phyloP scores from a whole-genome alignment of 768 basidiomycete species.

The Chalciporus piperatus region DNA sequence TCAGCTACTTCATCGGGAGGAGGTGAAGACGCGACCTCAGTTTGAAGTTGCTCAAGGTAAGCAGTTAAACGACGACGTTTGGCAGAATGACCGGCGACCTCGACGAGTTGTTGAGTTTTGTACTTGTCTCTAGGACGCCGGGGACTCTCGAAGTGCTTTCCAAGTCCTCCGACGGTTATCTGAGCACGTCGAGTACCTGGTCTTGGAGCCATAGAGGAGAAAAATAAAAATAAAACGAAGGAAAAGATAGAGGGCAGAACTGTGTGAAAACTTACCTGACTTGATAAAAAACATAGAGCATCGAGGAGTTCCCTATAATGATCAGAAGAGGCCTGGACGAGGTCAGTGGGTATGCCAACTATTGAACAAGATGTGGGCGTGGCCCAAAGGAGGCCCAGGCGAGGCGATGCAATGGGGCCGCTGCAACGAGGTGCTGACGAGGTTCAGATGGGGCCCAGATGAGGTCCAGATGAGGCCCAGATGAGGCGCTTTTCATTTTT shows the following conservation, averaged over 20 bases:
- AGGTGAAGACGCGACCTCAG: background rate
- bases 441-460: background rate
- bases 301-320: too few relatives aligned
- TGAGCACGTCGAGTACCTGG: background rate
- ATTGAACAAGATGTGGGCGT: too few relatives aligned
- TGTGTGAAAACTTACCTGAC: too few relatives aligned
- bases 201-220: background rate
- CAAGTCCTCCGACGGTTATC: constrained; percentile 16
- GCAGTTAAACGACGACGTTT: background rate
- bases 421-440: too few relatives aligned
- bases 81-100: background rate
- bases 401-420: too few relatives aligned
- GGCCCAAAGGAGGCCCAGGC: too few relatives aligned
- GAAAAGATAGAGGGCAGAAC: too few relatives aligned
- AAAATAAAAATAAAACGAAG: background rate
- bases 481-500: background rate
- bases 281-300: too few relatives aligned
- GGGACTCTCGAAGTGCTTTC: constrained; percentile 2
- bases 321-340: too few relatives aligned
- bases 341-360: too few relatives aligned
- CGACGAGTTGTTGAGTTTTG: background rate
- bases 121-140: background rate
- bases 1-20: background rate
- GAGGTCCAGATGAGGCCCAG: background rate
- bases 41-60: background rate